Evolutionary conservation across 1,284 basidiomycete genomes (phyloP).

Genomic region (Puccinia coronata): DNA sequence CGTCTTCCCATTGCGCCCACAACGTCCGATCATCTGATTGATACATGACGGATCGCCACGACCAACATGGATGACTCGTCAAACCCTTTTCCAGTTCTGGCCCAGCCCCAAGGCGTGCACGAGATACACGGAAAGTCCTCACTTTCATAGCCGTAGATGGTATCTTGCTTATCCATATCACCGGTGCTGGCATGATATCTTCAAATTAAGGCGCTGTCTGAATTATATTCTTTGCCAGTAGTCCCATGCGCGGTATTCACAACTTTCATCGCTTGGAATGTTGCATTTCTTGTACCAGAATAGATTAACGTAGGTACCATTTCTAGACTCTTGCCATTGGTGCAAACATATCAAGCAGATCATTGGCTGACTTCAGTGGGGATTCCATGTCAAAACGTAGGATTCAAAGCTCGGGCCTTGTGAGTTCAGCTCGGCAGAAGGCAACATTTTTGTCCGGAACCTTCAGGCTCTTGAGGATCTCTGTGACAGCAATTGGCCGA

Average conservation of each 20-base stretch:
- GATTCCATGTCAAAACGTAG: neutral
- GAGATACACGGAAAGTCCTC: neutral
- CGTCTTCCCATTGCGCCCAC: neutral
- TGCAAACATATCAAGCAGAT: neutral
- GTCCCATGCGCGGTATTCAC: neutral
- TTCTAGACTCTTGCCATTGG: neutral
- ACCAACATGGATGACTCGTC: neutral
- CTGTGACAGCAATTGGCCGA: neutral
- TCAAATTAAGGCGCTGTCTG: neutral
- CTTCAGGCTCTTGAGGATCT: neutral
- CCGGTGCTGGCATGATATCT: slow-evolving; percentile 8
- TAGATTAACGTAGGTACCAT: too few species aligned
- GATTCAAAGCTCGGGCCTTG: neutral
- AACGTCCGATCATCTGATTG: neutral
- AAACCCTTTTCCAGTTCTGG: neutral
- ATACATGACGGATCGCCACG: neutral
- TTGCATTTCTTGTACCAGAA: too few species aligned
- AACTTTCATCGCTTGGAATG: neutral
- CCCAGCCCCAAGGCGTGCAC: slow-evolving; percentile 7
- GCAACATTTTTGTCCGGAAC: neutral
- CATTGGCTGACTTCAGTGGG: neutral
- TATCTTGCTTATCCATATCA: neutral
- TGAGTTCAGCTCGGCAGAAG: neutral
- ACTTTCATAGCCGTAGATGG: neutral
- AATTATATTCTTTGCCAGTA: neutral